Evolutionary conservation across 2,329 filamentous ascomycete species (phyloP), one percentile per base, ranked within the genome.

Genomic region (Acrocalymma vagum): DNA sequence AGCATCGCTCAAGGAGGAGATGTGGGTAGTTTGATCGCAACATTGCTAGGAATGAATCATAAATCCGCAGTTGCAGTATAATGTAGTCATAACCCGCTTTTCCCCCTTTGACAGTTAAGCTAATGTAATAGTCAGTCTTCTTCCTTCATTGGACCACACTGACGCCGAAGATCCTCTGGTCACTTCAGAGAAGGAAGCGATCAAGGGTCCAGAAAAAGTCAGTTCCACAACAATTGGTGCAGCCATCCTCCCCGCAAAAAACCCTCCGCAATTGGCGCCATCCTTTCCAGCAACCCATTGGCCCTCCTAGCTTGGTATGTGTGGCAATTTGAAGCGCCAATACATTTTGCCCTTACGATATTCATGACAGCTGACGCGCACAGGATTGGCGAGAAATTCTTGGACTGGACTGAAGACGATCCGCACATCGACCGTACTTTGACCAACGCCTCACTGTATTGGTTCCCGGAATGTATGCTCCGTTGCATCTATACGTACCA

Each of bases 1-100:
- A n/a, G n/a, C n/a, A 58, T 81, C 9, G 71, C 70, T 0, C 79
- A 83, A 53, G 81, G 81, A 3, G 81, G 81, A 6, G 81, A 84
- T 53, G 58, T 83, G 1, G 77, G 78, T 0, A 73, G 71, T 38
- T 63, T 70, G 17, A 36, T 80, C 6, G 62, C 69, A 0, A 58
- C 74, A 9, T 44, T 71, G 1, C 50, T 82, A 37, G 70, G 65
- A 2, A 58, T 56, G 0, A 52, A 54, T 2, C 69, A 71, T 32
- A 60, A 73, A 2, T 63, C 70, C 16, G 81, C 78, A 58, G 79
- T 76, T 56, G 78, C 34, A 1, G 18, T 55, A 11, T 56, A 60
- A 25, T 23, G 53, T 57, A 46, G 33, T 48, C 39, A 6, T n/a
- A n/a, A 9, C n/a, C 13, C 6, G 8, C 26, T 6, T 7, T 6